phyloP scores from a whole-genome alignment of 225 moss, liverwort and hornwort genomes.

The Pleurozium schreberi region DNA sequence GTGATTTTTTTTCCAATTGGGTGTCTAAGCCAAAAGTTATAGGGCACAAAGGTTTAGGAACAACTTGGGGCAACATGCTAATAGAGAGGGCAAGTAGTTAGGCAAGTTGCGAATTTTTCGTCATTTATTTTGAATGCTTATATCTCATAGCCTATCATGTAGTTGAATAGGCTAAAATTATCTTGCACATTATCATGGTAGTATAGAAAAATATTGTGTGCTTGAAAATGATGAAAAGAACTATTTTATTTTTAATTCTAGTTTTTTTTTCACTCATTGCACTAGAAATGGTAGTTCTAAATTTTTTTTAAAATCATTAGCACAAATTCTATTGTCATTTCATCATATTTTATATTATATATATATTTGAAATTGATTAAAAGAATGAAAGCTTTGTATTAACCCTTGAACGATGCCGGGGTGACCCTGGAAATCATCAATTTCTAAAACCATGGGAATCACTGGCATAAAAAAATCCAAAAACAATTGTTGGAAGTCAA shows the following conservation, averaged over 20 bases:
- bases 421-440: no score
- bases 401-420: no score
- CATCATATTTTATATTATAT: neutral
- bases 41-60: no score
- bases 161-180: rapidly evolving
- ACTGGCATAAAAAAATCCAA: no score
- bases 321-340: neutral
- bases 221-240: no score
- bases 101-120: neutral
- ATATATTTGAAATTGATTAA: neutral
- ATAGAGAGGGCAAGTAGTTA: neutral
- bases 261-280: neutral
- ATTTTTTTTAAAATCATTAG: neutral
- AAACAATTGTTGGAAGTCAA: no score
- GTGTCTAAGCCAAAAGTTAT: neutral
- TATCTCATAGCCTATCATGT: neutral
- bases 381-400: neutral
- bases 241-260: no score
- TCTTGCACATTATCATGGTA: neutral
- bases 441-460: no score
- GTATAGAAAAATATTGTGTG: neutral
- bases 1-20: neutral
- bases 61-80: rapidly evolving
- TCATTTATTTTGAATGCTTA: neutral
- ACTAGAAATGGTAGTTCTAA: neutral